These are phyloP conservation scores for Samsoniella hepiali DNA, from an alignment of 2,329 filamentous ascomycete genomes.

Conservation along the genomic window DNA sequence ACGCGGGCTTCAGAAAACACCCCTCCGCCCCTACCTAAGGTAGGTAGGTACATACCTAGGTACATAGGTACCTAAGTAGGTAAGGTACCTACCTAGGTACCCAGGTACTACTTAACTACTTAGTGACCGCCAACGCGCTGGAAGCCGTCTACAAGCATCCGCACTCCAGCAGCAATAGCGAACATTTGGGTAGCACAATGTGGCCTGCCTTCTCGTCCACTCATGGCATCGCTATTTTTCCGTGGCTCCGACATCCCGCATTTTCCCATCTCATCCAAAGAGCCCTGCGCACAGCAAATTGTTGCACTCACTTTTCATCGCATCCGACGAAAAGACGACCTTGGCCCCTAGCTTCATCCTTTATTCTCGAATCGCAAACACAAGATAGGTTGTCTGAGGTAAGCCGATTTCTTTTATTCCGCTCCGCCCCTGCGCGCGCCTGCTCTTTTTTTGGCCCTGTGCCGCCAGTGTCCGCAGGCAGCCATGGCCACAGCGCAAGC, in stretches of 20 bases:
- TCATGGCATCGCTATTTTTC: conserved; percentile 11
- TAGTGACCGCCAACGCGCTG: not conserved
- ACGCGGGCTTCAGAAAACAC: no score
- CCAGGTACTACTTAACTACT: not conserved
- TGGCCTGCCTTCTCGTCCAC: not conserved
- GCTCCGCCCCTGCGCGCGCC: not conserved
- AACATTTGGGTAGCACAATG: not conserved
- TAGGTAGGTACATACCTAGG: no score
- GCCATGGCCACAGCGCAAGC: conserved; percentile 12
- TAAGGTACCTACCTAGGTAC: no score
- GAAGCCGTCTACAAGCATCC: not conserved
- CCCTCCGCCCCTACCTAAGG: no score
- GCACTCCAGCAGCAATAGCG: no score
- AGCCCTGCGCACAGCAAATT: not conserved
- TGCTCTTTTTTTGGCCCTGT: conserved; percentile 8
- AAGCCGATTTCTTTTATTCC: conserved; percentile 28
- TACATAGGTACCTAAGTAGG: no score
- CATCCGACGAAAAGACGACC: not conserved
- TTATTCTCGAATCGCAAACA: not conserved
- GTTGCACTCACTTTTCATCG: conserved; percentile 23
- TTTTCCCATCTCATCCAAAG: conserved; percentile 3
- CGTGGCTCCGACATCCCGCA: conserved; percentile 11
- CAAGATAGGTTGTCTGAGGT: conserved; percentile 27
- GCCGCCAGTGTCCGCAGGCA: conserved; percentile 25
- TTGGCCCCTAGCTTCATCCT: not conserved